Evolutionary conservation across 345 rosid species (phyloP), one percentile per base, ranked within the genome.

Genomic region (Luvunga scandens): DNA sequence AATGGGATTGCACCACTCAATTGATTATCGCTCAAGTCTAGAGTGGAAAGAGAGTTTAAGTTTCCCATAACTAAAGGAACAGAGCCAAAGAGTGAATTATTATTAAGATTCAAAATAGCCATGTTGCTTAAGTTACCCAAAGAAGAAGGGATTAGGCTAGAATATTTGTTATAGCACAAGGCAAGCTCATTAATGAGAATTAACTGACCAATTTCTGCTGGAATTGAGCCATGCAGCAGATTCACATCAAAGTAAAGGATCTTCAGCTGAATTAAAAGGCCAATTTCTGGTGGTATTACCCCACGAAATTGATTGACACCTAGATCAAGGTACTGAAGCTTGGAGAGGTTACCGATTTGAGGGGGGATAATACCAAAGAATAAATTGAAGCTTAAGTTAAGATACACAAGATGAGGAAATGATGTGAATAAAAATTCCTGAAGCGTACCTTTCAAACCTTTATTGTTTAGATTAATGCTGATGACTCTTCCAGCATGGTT

Each of bases 401-500:
- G 76, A 21, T 9, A 36, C 4, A 39, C 16, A 2, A 87, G 85
- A 42, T 77, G 45, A 30, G 72, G 83, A 45, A 85, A 64, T 21
- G 82, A 81, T 0, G 55, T 33, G 81, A 83, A 84, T 0, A 80
- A 67, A 70, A 83, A 76, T 10, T 55, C 55, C 12, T 66, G 2
- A 22, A 85, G 84, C 5, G 84, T 82, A 60, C 85, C 85, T 5
- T 21, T 30, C 1, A 85, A 31, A 18, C 72, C 71, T 8, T 24
- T 25, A 71, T 5, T n/a, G 14, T 81, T 80, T 13, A 83, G 78
- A 36, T 80, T 85, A 55, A 85, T 56, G 14, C 79, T 48, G 31
- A 28, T 3, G 50, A 42, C 50, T 42, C 50, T 36, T 38, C 39
- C 0, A 1, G 39, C 39, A 7, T 7, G 50, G 36, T 75, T 56